Conservation (phyloP, 768 basidiomycete genomes). For the Xerocomus brunneocitrinus region DNA sequence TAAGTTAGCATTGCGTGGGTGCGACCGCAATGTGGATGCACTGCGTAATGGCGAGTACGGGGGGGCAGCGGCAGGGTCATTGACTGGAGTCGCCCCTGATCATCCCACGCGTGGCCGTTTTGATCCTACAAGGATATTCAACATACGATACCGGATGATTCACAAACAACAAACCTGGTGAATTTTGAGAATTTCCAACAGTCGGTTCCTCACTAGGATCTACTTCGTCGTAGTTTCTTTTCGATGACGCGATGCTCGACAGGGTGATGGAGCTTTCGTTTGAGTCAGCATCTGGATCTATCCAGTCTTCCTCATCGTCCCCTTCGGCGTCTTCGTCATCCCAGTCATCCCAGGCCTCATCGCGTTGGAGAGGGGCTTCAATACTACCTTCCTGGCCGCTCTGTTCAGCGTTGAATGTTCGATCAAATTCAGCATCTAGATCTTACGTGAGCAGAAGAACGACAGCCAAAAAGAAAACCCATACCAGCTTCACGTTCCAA, state of each 20-base stretch:
- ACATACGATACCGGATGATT: neutral
- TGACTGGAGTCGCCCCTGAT: conserved; percentile 7
- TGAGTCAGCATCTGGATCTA: conserved; percentile 43
- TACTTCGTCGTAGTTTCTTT: conserved; percentile 44
- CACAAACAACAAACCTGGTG: conserved; percentile 40
- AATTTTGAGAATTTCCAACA: conserved; percentile 32
- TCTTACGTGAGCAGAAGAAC: conserved; percentile 5
- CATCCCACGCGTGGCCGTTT: conserved; percentile 43
- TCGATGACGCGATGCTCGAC: conserved; percentile 51
- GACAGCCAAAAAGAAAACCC: neutral
- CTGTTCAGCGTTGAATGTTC: conserved; percentile 14
- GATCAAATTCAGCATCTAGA: conserved; percentile 26
- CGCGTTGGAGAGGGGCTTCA: conserved; percentile 13
- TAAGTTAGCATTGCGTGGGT: conserved; percentile 26
- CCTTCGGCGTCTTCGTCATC: conserved; percentile 40
- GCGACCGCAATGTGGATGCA: neutral
- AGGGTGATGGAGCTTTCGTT: conserved; percentile 53
- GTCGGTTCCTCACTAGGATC: conserved; percentile 39
- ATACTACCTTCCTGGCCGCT: conserved; percentile 16
- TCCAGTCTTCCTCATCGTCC: conserved; percentile 43
- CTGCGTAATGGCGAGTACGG: conserved; percentile 1
- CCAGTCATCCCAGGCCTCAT: conserved; percentile 29
- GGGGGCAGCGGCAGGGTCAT: neutral
- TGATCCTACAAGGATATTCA: conserved; percentile 28
- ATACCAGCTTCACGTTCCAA: conserved; percentile 31